Base-by-base conservation (phyloP, 495 filamentous ascomycete species). In the Jackrogersella multiformis region DNA sequence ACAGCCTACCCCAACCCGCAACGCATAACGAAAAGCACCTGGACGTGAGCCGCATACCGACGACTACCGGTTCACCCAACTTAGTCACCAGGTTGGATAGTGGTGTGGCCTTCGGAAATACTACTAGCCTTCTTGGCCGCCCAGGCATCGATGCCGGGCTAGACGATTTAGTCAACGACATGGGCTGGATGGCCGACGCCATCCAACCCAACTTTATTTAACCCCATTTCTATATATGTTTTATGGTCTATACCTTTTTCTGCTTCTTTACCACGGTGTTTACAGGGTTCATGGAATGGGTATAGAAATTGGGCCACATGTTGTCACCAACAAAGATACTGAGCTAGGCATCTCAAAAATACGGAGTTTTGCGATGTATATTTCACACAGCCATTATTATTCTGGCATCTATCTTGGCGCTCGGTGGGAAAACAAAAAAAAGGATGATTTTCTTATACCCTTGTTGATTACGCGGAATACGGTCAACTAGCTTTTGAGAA, bases 111-210 rank as follows among this genome's bases (percentile, higher is more conserved):
- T 48, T 69, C n/a, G n/a, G n/a, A 5, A 69, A 64, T n/a, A 70
- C 65, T 6, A 72, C 67, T 3, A 53, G 56, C 38, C 62, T 79
- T 51, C 71, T 77, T 13, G 56, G 61, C 35, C 76, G 73, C 18
- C 75, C 75, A 12, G 72, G 73, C 8, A 71, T 79, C 6, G 76
- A 79, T 42, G 64, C 76, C 2, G 77, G 79, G 15, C 62, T 82
- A 32, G 76, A 78, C 12, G 79, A 82, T 28, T 53, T 84, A 16
- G 73, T 81, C 13, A 77, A 41, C 41, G 80, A 83, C 64, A 53
- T 81, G 63, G 77, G 78, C 24, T 84, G 79, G 80, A 79, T 83
- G 76, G 78, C 75, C n/a, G 70, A 75, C 41, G 68, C 76, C 23
- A 79, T 81, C 55, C 67, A 71, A 16, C 68, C 42, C 28, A 77